Base-by-base conservation (phyloP, 192 early-diverging fungal species). In the Phycomyces nitens region DNA sequence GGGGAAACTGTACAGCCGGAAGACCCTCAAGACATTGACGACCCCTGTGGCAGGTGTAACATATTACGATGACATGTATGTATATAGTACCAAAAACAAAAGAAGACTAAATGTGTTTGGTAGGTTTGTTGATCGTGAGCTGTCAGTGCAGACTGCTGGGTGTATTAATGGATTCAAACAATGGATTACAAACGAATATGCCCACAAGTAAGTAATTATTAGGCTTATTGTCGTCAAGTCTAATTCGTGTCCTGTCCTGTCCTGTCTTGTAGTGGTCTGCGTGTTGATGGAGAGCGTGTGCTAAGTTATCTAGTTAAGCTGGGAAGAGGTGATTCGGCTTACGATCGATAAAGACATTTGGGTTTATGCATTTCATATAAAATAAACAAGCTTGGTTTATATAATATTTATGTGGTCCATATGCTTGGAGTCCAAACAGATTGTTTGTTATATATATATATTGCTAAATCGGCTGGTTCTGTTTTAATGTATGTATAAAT, bases 141-240 rank as follows among this genome's bases (percentile, higher is more conserved):
- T 81, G 43, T 86, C 83, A 53, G 84, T 84, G 58, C 66, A 81
- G 41, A 83, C 85, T 9, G 84, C 84, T 8, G 51, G 67, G 5
- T 60, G 55, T 24, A 80, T 86, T 53, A 60, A 70, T 42, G 83
- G 85, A 23, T 82, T 83, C 58, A 71, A 72, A 27, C 82, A 81
- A 26, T 89, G 84, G 84, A 76, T 89, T 40, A 86, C 87, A 2
- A 89, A 89, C 65, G 84, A 86, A 64, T 89, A 76, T 73, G 82
- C 80, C 58, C 87, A 86, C 66, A 84, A 84, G 73, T 70, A 75
- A 70, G 73, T 62, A 11, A 0, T n/a, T n/a, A n/a, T n/a, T n/a
- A n/a, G n/a, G n/a, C n/a, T n/a, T n/a, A n/a, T n/a, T n/a, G n/a
- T n/a, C n/a, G n/a, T n/a, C n/a, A n/a, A n/a, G n/a, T n/a, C n/a